Conservation (phyloP, 139 green algal species). For the Bryopsis sp. region DNA sequence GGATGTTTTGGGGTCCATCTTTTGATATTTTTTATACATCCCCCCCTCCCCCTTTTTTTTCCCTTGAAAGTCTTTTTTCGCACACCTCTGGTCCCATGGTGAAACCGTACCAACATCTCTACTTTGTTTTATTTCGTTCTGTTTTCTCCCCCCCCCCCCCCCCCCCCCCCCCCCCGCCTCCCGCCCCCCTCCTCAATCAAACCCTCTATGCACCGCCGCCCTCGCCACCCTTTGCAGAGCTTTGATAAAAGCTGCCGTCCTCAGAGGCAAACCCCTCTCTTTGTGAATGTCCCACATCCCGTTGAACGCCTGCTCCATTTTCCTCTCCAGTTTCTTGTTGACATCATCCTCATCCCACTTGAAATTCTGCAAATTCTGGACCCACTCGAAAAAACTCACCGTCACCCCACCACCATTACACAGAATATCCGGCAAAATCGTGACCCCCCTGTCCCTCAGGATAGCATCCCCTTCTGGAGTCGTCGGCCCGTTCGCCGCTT, state of each 20-base stretch:
- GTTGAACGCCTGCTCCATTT: conserved; percentile 34
- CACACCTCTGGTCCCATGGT: no score
- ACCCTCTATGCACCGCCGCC: conserved; percentile 33
- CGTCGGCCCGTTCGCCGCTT: conserved; percentile 82
- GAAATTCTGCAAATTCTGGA: conserved; percentile 80
- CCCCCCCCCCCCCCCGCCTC: not conserved
- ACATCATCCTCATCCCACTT: conserved; percentile 68
- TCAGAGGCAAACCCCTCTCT: conserved; percentile 28
- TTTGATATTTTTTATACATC: no score
- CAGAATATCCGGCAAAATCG: conserved; percentile 65
- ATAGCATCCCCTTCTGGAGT: conserved; percentile 60
- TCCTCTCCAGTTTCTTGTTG: conserved; percentile 32
- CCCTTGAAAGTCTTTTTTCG: no score
- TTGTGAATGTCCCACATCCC: conserved; percentile 21
- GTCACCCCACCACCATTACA: conserved; percentile 39
- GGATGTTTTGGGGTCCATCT: no score
- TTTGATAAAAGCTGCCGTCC: conserved; percentile 34
- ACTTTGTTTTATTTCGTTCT: no score
- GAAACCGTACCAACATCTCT: no score
- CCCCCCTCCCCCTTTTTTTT: no score
- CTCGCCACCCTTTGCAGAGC: conserved; percentile 32
- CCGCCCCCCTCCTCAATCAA: conserved; percentile 20
- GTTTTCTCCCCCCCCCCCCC: no score
- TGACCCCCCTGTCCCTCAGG: conserved; percentile 54
- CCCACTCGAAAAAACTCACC: conserved; percentile 53